Percentiles rank a stretch among this genome's conserved stretches.
Conservation (phyloP, 1,284 basidiomycete species). For the Sphagnurus paluster region DNA sequence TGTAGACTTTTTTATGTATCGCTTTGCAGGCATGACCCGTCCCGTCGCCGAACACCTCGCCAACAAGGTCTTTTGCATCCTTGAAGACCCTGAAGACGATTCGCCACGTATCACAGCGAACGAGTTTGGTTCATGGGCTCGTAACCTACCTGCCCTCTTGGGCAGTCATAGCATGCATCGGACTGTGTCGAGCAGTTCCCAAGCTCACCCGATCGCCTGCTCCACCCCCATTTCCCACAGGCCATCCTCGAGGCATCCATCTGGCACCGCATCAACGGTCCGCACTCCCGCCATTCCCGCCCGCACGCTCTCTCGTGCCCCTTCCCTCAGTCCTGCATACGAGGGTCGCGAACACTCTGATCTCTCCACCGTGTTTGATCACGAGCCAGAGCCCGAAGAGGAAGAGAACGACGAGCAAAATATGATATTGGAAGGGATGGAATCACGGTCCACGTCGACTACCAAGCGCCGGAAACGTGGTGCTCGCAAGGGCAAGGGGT, state of each 20-base stretch:
- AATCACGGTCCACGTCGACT: slow-evolving; percentile 61
- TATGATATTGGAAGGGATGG: slow-evolving; percentile 32
- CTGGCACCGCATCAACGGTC: slow-evolving; percentile 38
- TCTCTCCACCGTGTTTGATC: slow-evolving; percentile 53
- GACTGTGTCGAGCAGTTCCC: slow-evolving; percentile 54
- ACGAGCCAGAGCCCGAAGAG: slow-evolving; percentile 43
- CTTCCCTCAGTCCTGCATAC: slow-evolving; percentile 57
- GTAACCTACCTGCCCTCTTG: slow-evolving; percentile 75
- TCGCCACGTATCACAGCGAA: slow-evolving; percentile 71
- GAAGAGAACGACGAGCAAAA: slow-evolving; percentile 34
- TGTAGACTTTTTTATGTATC: slow-evolving; percentile 82
- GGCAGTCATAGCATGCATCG: slow-evolving; percentile 47
- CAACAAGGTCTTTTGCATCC: slow-evolving; percentile 84
- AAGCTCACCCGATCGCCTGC: slow-evolving; percentile 59
- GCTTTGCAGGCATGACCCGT: slow-evolving; percentile 91
- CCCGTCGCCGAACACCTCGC: slow-evolving; percentile 88
- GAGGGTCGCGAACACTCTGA: slow-evolving; percentile 45
- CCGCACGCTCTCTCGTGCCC: slow-evolving; percentile 59
- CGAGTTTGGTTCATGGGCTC: slow-evolving; percentile 88
- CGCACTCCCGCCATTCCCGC: slow-evolving; percentile 51
- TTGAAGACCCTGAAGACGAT: slow-evolving; percentile 57
- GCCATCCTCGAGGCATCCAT: slow-evolving; percentile 61
- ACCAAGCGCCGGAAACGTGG: slow-evolving; percentile 80
- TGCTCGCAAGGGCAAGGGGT: slow-evolving; percentile 68
- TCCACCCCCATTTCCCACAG: slow-evolving; percentile 68